A percentile compares a stretch with the other conserved stretches of the same genome.
phyloP scores from a whole-genome alignment of 2,329 filamentous ascomycete species.

The Penicillium sp. region DNA sequence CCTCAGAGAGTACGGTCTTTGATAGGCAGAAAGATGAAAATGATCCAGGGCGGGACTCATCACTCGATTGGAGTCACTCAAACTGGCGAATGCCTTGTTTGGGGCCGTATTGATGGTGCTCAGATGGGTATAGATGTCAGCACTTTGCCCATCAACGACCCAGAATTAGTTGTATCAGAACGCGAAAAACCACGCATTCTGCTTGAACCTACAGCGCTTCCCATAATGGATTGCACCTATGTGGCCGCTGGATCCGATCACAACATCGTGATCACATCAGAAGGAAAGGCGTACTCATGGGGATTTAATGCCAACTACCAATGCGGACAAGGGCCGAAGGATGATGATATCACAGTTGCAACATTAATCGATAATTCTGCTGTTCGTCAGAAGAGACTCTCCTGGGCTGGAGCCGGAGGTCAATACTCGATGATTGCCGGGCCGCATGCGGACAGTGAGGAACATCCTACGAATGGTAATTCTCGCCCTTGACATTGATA shows the following conservation, averaged over 20 bases:
- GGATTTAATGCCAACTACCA: slow-evolving; percentile 17
- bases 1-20: slow-evolving; percentile 60
- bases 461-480: no score
- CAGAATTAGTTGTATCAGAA: slow-evolving; percentile 7
- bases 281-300: slow-evolving; percentile 17
- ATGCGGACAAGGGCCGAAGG: slow-evolving; percentile 12
- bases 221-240: not conserved
- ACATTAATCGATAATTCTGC: slow-evolving; percentile 14
- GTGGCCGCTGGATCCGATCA: slow-evolving; percentile 17
- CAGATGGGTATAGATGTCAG: slow-evolving; percentile 34
- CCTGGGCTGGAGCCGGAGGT: slow-evolving; percentile 17
- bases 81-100: slow-evolving; percentile 56
- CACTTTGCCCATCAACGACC: not conserved
- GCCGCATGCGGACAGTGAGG: not conserved
- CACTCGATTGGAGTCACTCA: slow-evolving; percentile 63
- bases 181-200: slow-evolving; percentile 14
- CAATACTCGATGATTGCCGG: slow-evolving; percentile 6
- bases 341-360: slow-evolving; percentile 12
- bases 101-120: slow-evolving; percentile 56
- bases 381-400: slow-evolving; percentile 14
- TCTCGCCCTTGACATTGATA: no score
- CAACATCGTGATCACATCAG: slow-evolving; percentile 13
- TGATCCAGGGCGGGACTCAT: slow-evolving; percentile 63
- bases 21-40: slow-evolving; percentile 38
- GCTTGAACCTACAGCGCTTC: slow-evolving; percentile 9